Evolutionary conservation across 2,329 filamentous ascomycete genomes (phyloP), one percentile per base, ranked within the genome.

Genomic region (Hymenoscyphus infarciens): DNA sequence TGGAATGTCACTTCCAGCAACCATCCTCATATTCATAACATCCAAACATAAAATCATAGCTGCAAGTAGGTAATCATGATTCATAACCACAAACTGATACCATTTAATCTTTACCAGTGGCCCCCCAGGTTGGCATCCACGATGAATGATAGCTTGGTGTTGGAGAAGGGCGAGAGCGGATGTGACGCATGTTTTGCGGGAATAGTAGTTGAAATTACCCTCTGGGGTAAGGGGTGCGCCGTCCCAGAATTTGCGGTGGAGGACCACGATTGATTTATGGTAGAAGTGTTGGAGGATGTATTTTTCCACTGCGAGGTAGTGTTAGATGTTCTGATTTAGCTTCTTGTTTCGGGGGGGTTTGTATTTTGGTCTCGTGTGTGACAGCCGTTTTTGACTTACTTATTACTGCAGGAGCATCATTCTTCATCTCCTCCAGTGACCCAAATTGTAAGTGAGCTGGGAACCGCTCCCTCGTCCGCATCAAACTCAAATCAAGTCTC

Each of bases 61-160:
- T 0, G 85, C 84, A 1, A 88, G 78, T 55, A 88, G 73, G 59
- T 84, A 88, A 69, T 88, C 85, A 60, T 87, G 83, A 61, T 84
- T 80, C 11, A 81, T 80, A 5, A 87, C 75, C 0, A 82, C 82
- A 4, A 81, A 82, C 27, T 86, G 73, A 66, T 86, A 86, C 81
- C 83, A 87, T 6, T 81, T 79, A 53, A 82, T 78, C 25, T 78
- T 75, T 61, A 77, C 76, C 11, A 88, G 73, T 22, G 83, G 75
- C 2, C 81, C 81, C 1, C 84, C 84, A 0, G 84, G 83, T 63
- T 79, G 78, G 2, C 77, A 78, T 1, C 78, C 81, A 57, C 80
- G 72, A 71, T 80, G 80, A 60, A 85, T 79, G n/a, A 70, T 71
- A 42, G 74, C 68, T 70, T 86, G 83, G 61, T 80, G 80, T 0